Base-by-base conservation (phyloP, 169 alveolate species). In the Amoebophrya sp. region DNA sequence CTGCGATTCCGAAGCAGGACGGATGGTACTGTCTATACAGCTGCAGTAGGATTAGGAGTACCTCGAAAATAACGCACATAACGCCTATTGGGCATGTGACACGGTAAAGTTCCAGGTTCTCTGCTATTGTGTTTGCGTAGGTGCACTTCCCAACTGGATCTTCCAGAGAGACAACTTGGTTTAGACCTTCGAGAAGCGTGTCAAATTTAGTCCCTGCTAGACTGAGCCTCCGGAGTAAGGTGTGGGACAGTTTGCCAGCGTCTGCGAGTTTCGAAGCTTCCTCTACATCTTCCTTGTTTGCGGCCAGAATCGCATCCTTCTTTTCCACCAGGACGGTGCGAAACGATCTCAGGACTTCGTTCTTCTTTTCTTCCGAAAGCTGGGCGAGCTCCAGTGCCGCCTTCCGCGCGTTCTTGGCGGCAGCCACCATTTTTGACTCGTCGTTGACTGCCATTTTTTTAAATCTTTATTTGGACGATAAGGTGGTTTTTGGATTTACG, bases 61-160 rank as follows among this genome's bases (percentile, higher is more conserved):
- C 83, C 76, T 95, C 96, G 93, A 94, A 95, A 12, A 95, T 95
- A 89, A 95, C 93, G 41, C 93, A 92, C 77, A 95, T 54, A 0
- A 93, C 96, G 39, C 96, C 96, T 24, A 95, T 93, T 0, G 96
- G 95, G 53, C 95, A 94, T 0, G 96, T 92, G 77, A 93, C 92
- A 41, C 95, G 93, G 89, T 92, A 95, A 38, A 95, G 89, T 33
- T 94, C 53, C 38, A 95, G 94, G 14, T 95, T 95, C 89, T 93
- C 93, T n/a, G 93, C 65, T 41, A 90, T 0, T 23, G 2, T 0
- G 83, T 40, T 40, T 12, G 77, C 93, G 83, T 65, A 65, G 12
- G 83, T 65, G 33, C 83, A 65, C 26, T 65, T 65, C 33, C 83
- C 83, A 10, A 65, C 83, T 1, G 83, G 83, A 36, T 65, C 83